Conservation (phyloP, 352 stramenopile species). For the Phytophthora constricta region DNA sequence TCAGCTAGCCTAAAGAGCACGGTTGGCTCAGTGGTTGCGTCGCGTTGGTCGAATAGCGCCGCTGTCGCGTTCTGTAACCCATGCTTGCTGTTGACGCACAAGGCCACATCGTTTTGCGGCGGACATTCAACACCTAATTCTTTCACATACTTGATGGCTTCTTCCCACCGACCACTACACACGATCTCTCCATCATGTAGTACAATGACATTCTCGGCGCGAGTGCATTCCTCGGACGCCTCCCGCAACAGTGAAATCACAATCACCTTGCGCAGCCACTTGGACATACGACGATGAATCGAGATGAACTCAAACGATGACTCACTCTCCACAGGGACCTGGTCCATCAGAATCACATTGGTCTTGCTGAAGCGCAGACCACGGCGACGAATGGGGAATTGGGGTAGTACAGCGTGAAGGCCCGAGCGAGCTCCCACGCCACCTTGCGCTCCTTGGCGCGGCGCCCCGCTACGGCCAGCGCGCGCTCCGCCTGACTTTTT, state of each 20-base stretch:
- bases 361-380: constrained; percentile 33
- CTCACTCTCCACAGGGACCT: constrained; percentile 34
- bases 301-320: constrained; percentile 45
- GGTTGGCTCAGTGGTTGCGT: constrained; percentile 19
- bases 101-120: constrained; percentile 35
- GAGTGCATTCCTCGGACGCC: constrained; percentile 32
- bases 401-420: constrained; percentile 44
- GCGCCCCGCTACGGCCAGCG: constrained; percentile 22
- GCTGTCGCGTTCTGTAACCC: constrained; percentile 21
- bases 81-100: constrained; percentile 31
- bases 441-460: constrained; percentile 41
- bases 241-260: constrained; percentile 46
- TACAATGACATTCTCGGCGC: constrained; percentile 38
- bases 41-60: constrained; percentile 25
- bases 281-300: constrained; percentile 47
- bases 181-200: constrained; percentile 46
- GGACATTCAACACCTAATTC: constrained; percentile 41
- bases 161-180: constrained; percentile 37
- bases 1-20: constrained; percentile 43
- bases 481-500: constrained; percentile 31
- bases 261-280: constrained; percentile 48
- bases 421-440: constrained; percentile 49
- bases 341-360: constrained; percentile 45
- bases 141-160: constrained; percentile 41
- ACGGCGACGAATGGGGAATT: constrained; percentile 33